Evolutionary conservation across 1,139 yeast species (phyloP), one percentile per base, ranked within the genome.

Genomic region (Hyphopichia burtonii): DNA sequence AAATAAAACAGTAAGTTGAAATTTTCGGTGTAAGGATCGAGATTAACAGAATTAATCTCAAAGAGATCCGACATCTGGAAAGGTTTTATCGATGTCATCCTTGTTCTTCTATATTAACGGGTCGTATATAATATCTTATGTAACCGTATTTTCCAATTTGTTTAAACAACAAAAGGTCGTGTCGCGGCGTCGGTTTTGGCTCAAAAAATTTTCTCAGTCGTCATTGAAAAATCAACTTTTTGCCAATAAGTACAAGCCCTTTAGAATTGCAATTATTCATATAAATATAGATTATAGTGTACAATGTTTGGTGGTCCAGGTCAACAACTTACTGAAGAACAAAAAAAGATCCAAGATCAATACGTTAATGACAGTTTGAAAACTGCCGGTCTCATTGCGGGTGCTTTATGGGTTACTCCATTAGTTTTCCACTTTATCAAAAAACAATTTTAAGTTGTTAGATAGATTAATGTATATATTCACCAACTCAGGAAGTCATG

Each of bases 11-110:
- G 85, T 17, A 87, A 63, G 41, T 89, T 86, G 67, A 87, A 94
- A 64, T 91, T 93, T 57, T 91, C 98, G 0, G 98, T 93, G 42
- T 91, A 72, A 1, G 87, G 86, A 54, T 93, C 99, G 22, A 93
- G 66, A 56, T 93, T 93, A 37, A 90, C 82, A 9, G 86, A 69
- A 55, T 88, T 88, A 42, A 86, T 58, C 11, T 78, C 71, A 51
- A 90, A 82, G 36, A 93, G 66, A 56, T 93, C 97, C 4, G 90
- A 83, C 4, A 95, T 89, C 52, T 84, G 88, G 56, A 93, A 87
- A 17, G 98, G 97, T 44, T 74, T 74, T 34, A 88, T 76, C 1
- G 94, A 84, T 8, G 96, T 84, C 96, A 88, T 88, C 11, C 3
- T 20, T 22, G 23, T 22, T 22, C 9, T 7, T 37, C 9, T 7